Conservation (phyloP, 1,284 basidiomycete genomes). For the Ceratobasidium theobromae region DNA sequence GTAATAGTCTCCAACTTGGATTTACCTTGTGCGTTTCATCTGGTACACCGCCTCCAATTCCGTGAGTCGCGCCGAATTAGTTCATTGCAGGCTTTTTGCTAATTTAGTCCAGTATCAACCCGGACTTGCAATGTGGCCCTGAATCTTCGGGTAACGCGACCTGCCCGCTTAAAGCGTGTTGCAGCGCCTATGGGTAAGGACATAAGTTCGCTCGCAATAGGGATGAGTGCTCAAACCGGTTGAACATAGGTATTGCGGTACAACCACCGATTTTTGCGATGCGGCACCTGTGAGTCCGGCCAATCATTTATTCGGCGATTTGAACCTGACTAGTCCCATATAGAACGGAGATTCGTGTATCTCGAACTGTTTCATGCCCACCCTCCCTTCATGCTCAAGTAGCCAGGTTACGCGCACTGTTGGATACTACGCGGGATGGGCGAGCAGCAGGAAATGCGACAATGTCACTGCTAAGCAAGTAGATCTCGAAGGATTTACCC, state of each 20-base stretch:
- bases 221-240: no score
- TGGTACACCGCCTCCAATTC: conserved; percentile 15
- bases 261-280: conserved; percentile 7
- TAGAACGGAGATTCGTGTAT: conserved; percentile 16
- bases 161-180: conserved; percentile 16
- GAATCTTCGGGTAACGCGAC: conserved; percentile 1
- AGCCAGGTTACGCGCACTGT: conserved; percentile 8
- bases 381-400: neutral
- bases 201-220: no score
- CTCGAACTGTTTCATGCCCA: conserved; percentile 14
- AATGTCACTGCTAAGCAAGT: conserved; percentile 11
- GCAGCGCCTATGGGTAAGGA: conserved; percentile 17
- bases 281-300: neutral
- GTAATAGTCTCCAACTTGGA: conserved; percentile 9
- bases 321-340: neutral
- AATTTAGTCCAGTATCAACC: conserved; percentile 16
- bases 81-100: no score
- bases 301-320: neutral
- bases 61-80: conserved; percentile 6
- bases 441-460: neutral
- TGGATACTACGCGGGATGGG: conserved; percentile 19
- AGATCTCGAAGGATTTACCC: neutral
- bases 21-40: conserved; percentile 18
- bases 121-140: conserved; percentile 10
- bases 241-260: no score